A percentile compares a stretch with the other conserved stretches of the same genome.
phyloP scores from a whole-genome alignment of 2,329 filamentous ascomycete species.

The Alternaria atra region DNA sequence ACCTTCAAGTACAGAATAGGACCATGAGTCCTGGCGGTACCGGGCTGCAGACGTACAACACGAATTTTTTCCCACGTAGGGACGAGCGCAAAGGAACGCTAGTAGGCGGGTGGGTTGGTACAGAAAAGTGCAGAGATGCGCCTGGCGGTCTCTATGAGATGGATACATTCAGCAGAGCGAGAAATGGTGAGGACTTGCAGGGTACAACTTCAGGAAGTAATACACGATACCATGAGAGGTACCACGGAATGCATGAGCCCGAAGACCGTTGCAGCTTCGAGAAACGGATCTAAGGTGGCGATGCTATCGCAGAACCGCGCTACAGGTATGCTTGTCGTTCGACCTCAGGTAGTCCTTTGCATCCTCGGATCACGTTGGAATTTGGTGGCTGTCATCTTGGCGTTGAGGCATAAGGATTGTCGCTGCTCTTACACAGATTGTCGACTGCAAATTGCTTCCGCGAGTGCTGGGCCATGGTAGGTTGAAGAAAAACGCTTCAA shows the following conservation, averaged over 20 bases:
- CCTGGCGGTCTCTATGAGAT: background rate
- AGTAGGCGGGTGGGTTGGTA: constrained; percentile 16
- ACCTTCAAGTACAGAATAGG: background rate
- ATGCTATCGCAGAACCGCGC: background rate
- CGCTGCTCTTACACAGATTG: background rate
- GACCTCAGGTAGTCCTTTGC: background rate
- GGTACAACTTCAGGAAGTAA: background rate
- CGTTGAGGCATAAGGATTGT: background rate
- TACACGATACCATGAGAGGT: background rate
- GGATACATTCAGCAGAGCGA: background rate
- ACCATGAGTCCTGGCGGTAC: constrained; percentile 1
- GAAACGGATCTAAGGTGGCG: background rate
- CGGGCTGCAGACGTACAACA: constrained; percentile 37
- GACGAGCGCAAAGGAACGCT: constrained; percentile 25
- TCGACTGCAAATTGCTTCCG: background rate
- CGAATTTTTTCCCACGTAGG: constrained; percentile 41
- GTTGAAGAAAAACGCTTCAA: background rate
- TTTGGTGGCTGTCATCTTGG: background rate
- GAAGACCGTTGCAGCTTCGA: background rate
- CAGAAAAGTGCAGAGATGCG: background rate
- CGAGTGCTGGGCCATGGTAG: background rate
- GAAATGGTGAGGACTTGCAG: background rate
- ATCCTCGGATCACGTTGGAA: background rate
- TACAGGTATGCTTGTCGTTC: background rate
- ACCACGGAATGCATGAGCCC: background rate